Base-by-base conservation (phyloP, 345 rosid genomes). In the Camelina sativa region DNA sequence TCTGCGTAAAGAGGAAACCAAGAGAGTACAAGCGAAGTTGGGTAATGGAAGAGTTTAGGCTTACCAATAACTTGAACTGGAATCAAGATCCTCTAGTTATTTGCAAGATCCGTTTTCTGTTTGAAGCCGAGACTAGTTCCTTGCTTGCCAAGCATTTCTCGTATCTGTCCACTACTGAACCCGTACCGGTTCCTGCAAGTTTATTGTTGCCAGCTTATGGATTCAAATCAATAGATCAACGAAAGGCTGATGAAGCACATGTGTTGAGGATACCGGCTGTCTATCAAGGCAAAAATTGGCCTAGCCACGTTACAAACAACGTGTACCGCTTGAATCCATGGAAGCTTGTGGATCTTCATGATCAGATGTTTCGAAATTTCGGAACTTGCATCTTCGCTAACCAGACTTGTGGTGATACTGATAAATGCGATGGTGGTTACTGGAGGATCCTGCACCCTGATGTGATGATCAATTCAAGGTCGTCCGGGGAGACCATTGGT, bases 91-190 rank as follows among this genome's bases (percentile, higher is more conserved):
- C 28, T 4, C 25, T 23, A 23, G 69, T 62, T 11, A 30, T 72
- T 3, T 72, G 69, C 76, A 73, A 63, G 76, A 63, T 73, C 53
- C 34, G 22, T 7, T n/a, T 40, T 13, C 13, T 62, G 34, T 28
- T 28, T 22, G 34, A 62, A 16, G 5, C 5, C 4, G 69, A 72
- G 0, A 30, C 54, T 2, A 19, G 61, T 62, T 38, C 6, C 70
- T 53, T 73, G 76, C 55, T 63, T 2, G 46, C 35, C 69, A 73
- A 63, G 35, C 74, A 70, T 19, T 58, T 43, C 41, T 54, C 62
- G 17, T 54, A 9, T 41, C 43, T 40, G 17, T 4, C 15, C 50
- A 8, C 11, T 12, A 20, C 22, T 17, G 8, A 3, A 17, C 3
- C 54, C 2, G 51, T 5, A 9, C 25, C 25, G 11, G 3, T 19